phyloP scores from a whole-genome alignment of 2,329 filamentous ascomycete species.

The Cordyceps tenuipes region DNA sequence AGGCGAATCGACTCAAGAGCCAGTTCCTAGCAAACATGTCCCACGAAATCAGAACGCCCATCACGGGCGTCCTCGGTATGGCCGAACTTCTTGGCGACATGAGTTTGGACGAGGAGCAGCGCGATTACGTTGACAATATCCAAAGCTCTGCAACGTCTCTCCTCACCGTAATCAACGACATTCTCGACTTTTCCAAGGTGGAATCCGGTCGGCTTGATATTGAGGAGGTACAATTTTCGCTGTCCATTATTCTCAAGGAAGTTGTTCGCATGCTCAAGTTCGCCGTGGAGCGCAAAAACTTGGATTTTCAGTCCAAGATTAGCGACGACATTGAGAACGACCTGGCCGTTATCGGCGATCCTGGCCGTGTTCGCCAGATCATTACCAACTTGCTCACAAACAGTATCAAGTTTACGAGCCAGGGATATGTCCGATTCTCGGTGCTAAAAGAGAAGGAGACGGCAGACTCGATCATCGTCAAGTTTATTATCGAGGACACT shows the following conservation, averaged over 20 bases:
- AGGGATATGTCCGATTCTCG: conserved; percentile 59
- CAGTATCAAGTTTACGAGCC: conserved; percentile 65
- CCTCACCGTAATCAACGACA: conserved; percentile 84
- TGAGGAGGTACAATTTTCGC: conserved; percentile 71
- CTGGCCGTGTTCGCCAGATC: conserved; percentile 75
- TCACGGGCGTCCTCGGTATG: conserved; percentile 75
- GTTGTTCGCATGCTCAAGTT: conserved; percentile 84
- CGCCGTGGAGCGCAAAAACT: conserved; percentile 69
- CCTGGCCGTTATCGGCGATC: conserved; percentile 77
- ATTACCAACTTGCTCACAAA: conserved; percentile 72
- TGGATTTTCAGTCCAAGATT: conserved; percentile 62
- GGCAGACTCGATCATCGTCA: conserved; percentile 55
- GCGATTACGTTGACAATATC: conserved; percentile 69
- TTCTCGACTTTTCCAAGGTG: conserved; percentile 81
- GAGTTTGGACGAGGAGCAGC: conserved; percentile 59
- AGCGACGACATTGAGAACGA: conserved; percentile 54
- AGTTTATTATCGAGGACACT: conserved; percentile 67
- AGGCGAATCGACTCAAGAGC: conserved; percentile 71
- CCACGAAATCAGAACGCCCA: conserved; percentile 72
- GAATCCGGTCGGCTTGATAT: conserved; percentile 71
- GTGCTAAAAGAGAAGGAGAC: conserved; percentile 57
- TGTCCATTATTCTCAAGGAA: conserved; percentile 65
- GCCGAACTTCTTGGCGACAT: conserved; percentile 65
- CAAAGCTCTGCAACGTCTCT: conserved; percentile 72
- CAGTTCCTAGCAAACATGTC: conserved; percentile 76